Base-by-base conservation (phyloP, 306 rosid species). In the Bauhinia variegata region DNA sequence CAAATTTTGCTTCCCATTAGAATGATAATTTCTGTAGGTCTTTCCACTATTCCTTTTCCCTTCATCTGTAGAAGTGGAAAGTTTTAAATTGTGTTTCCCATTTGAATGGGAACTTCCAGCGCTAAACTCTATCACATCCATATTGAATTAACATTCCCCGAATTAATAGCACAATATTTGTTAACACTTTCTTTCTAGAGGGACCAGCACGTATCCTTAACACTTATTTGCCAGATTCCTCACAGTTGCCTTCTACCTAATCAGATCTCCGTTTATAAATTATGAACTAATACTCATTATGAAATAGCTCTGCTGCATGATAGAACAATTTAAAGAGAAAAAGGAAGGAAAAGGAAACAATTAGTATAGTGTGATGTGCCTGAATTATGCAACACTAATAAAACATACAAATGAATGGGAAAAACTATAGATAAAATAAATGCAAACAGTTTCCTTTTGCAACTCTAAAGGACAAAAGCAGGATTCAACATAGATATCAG, bases 71-170 rank as follows among this genome's bases (percentile, higher is more conserved):
- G 86, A 12, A 61, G 79, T 75, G 32, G 85, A 58, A 64, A 86
- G 86, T 72, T 81, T 84, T 65, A 52, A 75, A 56, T 81, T 56
- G 58, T 63, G 80, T 65, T 78, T 85, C 79, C 80, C 82, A 60
- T 82, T 79, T 50, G 85, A 77, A 78, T 62, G 79, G 74, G 85
- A 75, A 58, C 79, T 82, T 80, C 74, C 83, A 54, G 83, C 68
- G 73, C 66, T 78, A 55, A 74, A 58, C 66, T 87, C 95, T 95
- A 84, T 89, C 66, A 44, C 63, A 63, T 87, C 80, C 79, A 72
- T 41, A 78, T 74, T 63, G 82, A 72, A 70, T 13, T 68, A 80
- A 79, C 80, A 72, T 69, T 55, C 39, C 68, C 66, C 64, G 47
- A 52, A 42, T 54, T 36, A 56, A 57, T 50, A 55, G 44, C 66